Percentiles rank a stretch among this genome's conserved stretches.
phyloP scores from a whole-genome alignment of 2,329 filamentous ascomycete genomes.

The Aspergillus cejpii region DNA sequence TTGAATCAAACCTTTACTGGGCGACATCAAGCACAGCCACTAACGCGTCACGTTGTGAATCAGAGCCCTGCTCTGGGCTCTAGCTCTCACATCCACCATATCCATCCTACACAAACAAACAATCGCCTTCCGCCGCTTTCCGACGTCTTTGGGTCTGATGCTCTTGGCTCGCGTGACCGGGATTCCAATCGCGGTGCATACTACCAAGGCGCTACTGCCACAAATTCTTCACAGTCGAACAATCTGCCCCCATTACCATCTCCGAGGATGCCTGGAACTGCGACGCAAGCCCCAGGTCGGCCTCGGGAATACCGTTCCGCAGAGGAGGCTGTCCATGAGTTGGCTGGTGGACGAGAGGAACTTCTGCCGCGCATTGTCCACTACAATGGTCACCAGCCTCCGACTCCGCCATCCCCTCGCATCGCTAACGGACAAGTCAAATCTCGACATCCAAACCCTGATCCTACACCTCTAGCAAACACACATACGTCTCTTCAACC shows the following conservation, averaged over 20 bases:
- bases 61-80: constrained; percentile 75
- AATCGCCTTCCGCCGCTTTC: constrained; percentile 90
- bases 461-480: constrained; percentile 60
- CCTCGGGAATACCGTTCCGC: constrained; percentile 87
- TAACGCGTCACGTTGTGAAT: constrained; percentile 71
- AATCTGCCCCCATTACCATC: constrained; percentile 66
- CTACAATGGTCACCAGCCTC: constrained; percentile 88
- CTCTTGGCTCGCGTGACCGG: constrained; percentile 47
- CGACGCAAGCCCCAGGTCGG: constrained; percentile 52
- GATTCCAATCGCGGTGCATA: constrained; percentile 30
- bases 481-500: constrained; percentile 50
- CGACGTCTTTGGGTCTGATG: constrained; percentile 81
- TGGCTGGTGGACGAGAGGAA: constrained; percentile 87
- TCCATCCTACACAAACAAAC: constrained; percentile 78
- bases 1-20: constrained; percentile 93
- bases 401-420: constrained; percentile 73
- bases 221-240: constrained; percentile 57
- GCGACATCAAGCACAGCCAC: constrained; percentile 67
- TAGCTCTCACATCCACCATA: constrained; percentile 84
- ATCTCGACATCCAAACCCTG: constrained; percentile 20
- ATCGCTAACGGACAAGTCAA: constrained; percentile 25
- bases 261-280: constrained; percentile 59
- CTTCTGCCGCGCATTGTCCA: constrained; percentile 89
- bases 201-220: constrained; percentile 55
- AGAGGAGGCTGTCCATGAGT: constrained; percentile 85